Evolutionary conservation across 495 filamentous ascomycete species (phyloP).

Genomic region (Daldinia grandis): DNA sequence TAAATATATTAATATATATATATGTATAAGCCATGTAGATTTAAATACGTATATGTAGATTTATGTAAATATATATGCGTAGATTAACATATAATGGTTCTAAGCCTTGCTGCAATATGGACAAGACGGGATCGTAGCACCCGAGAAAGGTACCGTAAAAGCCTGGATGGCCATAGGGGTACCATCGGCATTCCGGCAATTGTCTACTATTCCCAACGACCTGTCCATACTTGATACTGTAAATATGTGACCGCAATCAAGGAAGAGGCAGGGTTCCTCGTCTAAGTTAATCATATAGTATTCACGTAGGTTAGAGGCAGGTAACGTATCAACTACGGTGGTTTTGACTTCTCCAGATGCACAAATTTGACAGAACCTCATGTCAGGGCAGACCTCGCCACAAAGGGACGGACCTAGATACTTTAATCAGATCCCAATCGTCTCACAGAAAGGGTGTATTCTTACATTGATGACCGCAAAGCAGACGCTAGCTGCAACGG

Average conservation of each 20-base stretch:
- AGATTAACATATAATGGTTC: too few species aligned
- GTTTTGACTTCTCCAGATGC: background rate
- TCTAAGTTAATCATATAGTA: background rate
- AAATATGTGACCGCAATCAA: background rate
- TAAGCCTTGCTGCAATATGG: background rate
- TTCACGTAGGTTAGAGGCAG: background rate
- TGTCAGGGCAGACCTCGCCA: background rate
- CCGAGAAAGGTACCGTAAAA: background rate
- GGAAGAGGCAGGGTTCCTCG: background rate
- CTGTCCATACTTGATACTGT: background rate
- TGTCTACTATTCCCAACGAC: background rate
- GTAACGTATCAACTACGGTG: background rate
- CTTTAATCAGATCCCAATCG: background rate
- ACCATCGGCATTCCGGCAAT: background rate
- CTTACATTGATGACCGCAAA: background rate
- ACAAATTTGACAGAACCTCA: background rate
- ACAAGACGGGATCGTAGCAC: background rate
- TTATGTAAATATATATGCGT: too few species aligned
- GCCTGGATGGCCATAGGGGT: background rate
- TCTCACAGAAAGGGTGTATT: background rate
- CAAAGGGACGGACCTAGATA: background rate
- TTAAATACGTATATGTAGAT: too few species aligned
- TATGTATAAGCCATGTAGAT: too few species aligned
- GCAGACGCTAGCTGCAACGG: background rate
- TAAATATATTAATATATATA: too few species aligned